Conservation (phyloP, 768 basidiomycete species). For the Lanmaoa rubissima region DNA sequence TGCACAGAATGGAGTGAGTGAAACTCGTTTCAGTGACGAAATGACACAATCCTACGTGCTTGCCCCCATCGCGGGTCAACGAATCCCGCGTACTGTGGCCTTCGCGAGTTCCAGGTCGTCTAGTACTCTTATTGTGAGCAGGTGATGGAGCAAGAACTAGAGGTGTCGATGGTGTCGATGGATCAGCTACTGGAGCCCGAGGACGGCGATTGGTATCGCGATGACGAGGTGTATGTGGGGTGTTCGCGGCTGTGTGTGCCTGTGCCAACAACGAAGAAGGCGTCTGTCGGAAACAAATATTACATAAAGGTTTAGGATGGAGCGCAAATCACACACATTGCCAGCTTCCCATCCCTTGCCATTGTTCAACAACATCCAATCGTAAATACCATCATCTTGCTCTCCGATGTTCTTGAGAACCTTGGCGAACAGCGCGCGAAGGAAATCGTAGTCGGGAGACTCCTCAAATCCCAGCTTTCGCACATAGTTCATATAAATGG, state of each 20-base stretch:
- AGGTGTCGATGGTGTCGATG: constrained; percentile 51
- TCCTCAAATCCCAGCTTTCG: constrained; percentile 98
- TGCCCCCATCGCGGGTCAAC: constrained; percentile 13
- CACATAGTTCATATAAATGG: constrained; percentile 99
- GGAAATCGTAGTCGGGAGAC: constrained; percentile 95
- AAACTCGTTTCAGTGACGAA: too few species aligned
- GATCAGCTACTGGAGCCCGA: constrained; percentile 54
- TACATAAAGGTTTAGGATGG: constrained; percentile 1
- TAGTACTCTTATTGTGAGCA: constrained; percentile 59
- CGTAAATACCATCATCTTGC: constrained; percentile 87
- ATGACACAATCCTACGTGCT: too few species aligned
- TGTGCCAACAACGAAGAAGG: constrained; percentile 44
- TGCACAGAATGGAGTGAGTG: too few species aligned
- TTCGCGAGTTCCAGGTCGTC: constrained; percentile 47
- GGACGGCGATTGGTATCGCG: constrained; percentile 53
- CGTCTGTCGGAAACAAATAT: constrained; percentile 32
- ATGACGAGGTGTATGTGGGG: constrained; percentile 51
- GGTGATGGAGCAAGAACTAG: constrained; percentile 65
- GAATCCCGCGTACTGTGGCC: constrained; percentile 51
- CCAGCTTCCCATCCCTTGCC: constrained; percentile 96
- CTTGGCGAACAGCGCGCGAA: constrained; percentile 91
- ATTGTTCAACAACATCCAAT: constrained; percentile 94
- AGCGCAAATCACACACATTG: constrained; percentile 46
- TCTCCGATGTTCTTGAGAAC: constrained; percentile 86
- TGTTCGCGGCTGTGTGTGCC: constrained; percentile 54